Percentiles rank a stretch among this genome's conserved stretches.
phyloP scores from a whole-genome alignment of 805 yeast species.

The Metschnikowia noctiluminum region DNA sequence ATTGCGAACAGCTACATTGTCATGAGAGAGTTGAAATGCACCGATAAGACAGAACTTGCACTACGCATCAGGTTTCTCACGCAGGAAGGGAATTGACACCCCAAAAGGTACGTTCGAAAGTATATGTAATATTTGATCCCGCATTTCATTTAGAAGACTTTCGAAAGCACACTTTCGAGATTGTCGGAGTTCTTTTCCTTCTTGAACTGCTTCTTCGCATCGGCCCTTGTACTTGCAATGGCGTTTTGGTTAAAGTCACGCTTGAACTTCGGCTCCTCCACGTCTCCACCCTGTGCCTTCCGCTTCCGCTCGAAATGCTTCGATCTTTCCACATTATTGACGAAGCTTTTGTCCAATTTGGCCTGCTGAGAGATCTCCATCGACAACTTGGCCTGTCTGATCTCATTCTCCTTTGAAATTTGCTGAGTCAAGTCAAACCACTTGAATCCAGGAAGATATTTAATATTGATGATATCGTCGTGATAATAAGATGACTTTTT shows the following conservation, averaged over 20 bases:
- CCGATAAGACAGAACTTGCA: slow-evolving; percentile 26
- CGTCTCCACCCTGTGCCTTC: slow-evolving; percentile 18
- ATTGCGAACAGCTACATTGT: slow-evolving; percentile 29
- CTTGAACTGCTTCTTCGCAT: slow-evolving; percentile 49
- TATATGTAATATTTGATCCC: neutral
- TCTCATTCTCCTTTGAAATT: slow-evolving; percentile 84
- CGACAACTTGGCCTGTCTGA: slow-evolving; percentile 81
- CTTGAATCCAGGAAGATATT: slow-evolving; percentile 86
- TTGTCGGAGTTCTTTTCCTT: slow-evolving; percentile 38
- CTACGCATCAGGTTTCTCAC: slow-evolving; percentile 23
- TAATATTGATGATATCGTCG: slow-evolving; percentile 90
- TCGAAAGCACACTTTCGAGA: slow-evolving; percentile 48
- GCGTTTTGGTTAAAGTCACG: slow-evolving; percentile 69
- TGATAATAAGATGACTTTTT: slow-evolving; percentile 86
- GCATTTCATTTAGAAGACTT: slow-evolving; percentile 41
- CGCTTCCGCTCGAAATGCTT: slow-evolving; percentile 65
- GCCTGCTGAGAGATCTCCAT: slow-evolving; percentile 88
- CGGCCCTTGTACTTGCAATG: slow-evolving; percentile 64
- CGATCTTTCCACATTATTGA: slow-evolving; percentile 80
- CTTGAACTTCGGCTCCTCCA: slow-evolving; percentile 19
- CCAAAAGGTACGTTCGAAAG: too few relatives aligned
- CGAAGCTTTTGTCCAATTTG: slow-evolving; percentile 78
- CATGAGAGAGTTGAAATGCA: slow-evolving; percentile 25
- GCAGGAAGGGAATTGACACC: neutral
- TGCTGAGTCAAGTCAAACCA: slow-evolving; percentile 95